Evolutionary conservation across 83 land plant species (phyloP), one percentile per base, ranked within the genome.

Genomic region (Picea abies): DNA sequence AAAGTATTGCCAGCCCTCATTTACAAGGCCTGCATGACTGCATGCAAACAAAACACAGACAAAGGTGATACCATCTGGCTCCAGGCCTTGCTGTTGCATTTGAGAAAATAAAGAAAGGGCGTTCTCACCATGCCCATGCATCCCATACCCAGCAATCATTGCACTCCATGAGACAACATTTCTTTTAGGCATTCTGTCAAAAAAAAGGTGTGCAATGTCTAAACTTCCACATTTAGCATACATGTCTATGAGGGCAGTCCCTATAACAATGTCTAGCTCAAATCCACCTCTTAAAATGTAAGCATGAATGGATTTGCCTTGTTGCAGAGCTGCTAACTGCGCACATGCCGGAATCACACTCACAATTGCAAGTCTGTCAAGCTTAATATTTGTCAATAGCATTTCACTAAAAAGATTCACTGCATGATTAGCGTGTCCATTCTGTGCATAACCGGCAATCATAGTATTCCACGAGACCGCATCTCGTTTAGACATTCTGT

Each of bases 41-140:
- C 77, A 73, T 9, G 77, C 77, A 73, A 58, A 73, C 47, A 73
- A 73, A 73, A 73, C 58, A 44, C 77, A 73, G 12, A 73, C 77
- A 73, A 73, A 73, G 56, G 77, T 47, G 22, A 73, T 25, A 26
- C 58, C 77, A 47, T 47, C 58, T 20, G 58, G 77, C 77, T 73
- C 22, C 77, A 73, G 2, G 7, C 47, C 77, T 44, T 22, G n/a
- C 10, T n/a, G 58, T 5, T 47, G 77, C 77, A 73, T 73, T 10
- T 73, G 26, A 22, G 44, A 47, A 39, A 73, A 73, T 4, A 73
- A 25, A 9, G n/a, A 20, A 49, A 73, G 47, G 5, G 77, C 58
- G 26, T 73, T 25, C 56, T 44, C 5, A 73, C 56, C 58, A n/a
- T 73, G 1, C 15, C 77, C 77, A 44, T 47, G 44, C 19, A 41